A percentile compares a stretch with the other conserved stretches of the same genome.
phyloP scores from a whole-genome alignment of 2,329 filamentous ascomycete genomes.

The Apiospora aurea region DNA sequence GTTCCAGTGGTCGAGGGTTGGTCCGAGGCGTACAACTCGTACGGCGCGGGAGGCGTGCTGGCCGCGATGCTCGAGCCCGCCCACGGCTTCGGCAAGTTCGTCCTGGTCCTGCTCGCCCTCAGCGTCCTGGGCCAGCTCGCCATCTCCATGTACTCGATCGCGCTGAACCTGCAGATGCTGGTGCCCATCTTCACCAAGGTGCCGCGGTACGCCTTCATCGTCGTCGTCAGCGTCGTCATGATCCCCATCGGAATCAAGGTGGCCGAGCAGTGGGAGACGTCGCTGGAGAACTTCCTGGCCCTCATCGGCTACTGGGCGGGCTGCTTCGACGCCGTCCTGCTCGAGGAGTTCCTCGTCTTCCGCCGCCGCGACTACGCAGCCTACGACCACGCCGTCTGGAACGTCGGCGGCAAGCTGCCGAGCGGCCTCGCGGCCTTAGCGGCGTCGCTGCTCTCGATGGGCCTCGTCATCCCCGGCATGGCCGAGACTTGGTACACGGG shows the following conservation, averaged over 20 bases:
- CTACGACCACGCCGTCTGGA: conserved; percentile 57
- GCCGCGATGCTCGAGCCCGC: conserved; percentile 35
- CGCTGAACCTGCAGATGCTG: conserved; percentile 50
- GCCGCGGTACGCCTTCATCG: conserved; percentile 50
- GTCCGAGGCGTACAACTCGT: conserved; percentile 34
- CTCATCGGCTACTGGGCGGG: conserved; percentile 56
- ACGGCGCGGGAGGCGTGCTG: conserved; percentile 35
- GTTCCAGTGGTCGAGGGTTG: conserved; percentile 33
- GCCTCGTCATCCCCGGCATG: conserved; percentile 52
- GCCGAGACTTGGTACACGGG: conserved; percentile 52
- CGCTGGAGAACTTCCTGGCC: conserved; percentile 52
- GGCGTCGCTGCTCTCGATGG: conserved; percentile 55
- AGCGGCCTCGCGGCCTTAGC: conserved; percentile 55
- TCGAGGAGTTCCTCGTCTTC: conserved; percentile 57
- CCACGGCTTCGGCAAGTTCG: conserved; percentile 47
- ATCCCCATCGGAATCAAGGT: conserved; percentile 50
- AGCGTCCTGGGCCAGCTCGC: conserved; percentile 48
- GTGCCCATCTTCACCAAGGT: conserved; percentile 47
- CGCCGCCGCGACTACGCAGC: conserved; percentile 51
- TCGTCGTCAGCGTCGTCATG: conserved; percentile 49
- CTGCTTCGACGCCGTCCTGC: conserved; percentile 49
- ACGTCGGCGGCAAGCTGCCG: conserved; percentile 52
- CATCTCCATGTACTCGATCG: conserved; percentile 48
- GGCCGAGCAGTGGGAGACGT: conserved; percentile 48
- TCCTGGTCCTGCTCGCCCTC: conserved; percentile 47